Base-by-base conservation (phyloP, 805 yeast genomes). In the Debaryomyces hansenii region DNA sequence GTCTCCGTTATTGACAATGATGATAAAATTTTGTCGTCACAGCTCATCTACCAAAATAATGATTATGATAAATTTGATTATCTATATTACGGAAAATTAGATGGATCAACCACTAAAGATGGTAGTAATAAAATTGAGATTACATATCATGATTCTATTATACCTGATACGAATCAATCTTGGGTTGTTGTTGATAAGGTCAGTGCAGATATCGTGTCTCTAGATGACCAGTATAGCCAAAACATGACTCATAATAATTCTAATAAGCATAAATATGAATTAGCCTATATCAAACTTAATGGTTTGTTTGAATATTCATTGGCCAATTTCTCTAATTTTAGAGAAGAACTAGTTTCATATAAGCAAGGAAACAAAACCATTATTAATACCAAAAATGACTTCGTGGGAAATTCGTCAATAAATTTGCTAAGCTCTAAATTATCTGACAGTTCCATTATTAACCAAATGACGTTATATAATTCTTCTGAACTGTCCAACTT, bases 241-340 rank as follows among this genome's bases (percentile, higher is more conserved):
- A 62, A 52, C 37, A 38, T 53, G 5, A 48, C 53, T 4, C 34
- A 37, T 29, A 55, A 50, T 15, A 51, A 56, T 35, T 53, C 69
- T 5, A 64, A 68, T 42, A 63, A 69, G 1, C 57, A 72, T 3
- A 44, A 37, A 2, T 49, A 48, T 15, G 57, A 58, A 16, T 53
- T 57, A 35, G 51, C 54, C 2, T 49, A 60, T 31, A 55, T 82
- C 29, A 58, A 72, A 2, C 62, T 91, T 42, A 86, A 87, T 62
- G 96, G 96, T 8, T 56, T 92, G 16, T 89, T 92, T 59, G 97
- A 92, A 66, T 94, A 85, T 63, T 83, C 89, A 1, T 66, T 83
- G 32, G 64, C 79, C 2, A 90, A 90, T 61, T 89, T 87, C 61
- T 69, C 72, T 2, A 41, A 57, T 31, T 72, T 72, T 42, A 63